phyloP scores from a whole-genome alignment of 2,329 filamentous ascomycete genomes.

The Cordyceps farinosa region DNA sequence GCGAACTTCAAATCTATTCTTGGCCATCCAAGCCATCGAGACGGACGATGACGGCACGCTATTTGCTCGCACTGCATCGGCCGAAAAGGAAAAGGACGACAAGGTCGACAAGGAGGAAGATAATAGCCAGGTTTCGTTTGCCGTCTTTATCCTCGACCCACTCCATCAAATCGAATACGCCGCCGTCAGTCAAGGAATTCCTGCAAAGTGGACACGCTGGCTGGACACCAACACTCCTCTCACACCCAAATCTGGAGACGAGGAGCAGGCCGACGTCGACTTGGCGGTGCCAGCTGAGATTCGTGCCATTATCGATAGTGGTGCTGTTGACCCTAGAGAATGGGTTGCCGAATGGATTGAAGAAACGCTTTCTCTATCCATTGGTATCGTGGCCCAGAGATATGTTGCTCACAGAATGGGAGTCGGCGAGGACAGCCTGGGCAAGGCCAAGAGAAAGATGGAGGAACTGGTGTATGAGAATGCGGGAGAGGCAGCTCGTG shows the following conservation, averaged over 20 bases:
- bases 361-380: slow-evolving; percentile 71
- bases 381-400: slow-evolving; percentile 86
- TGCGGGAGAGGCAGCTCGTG: slow-evolving; percentile 57
- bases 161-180: slow-evolving; percentile 87
- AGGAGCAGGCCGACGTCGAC: slow-evolving; percentile 37
- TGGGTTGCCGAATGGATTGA: slow-evolving; percentile 99
- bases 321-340: slow-evolving; percentile 83
- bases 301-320: slow-evolving; percentile 71
- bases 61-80: slow-evolving; percentile 58
- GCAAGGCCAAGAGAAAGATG: slow-evolving; percentile 58
- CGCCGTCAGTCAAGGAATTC: slow-evolving; percentile 77
- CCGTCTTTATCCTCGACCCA: slow-evolving; percentile 79
- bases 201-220: slow-evolving; percentile 85
- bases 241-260: slow-evolving; percentile 51
- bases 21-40: slow-evolving; percentile 85
- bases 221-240: slow-evolving; percentile 69
- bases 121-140: slow-evolving; percentile 68
- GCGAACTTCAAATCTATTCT: slow-evolving; percentile 88
- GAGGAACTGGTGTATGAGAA: slow-evolving; percentile 55
- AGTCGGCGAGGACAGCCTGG: slow-evolving; percentile 73
- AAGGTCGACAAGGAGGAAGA: slow-evolving; percentile 47
- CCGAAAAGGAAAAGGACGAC: slow-evolving; percentile 54
- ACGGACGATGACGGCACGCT: slow-evolving; percentile 62
- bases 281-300: slow-evolving; percentile 72
- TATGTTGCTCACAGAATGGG: slow-evolving; percentile 96